Base-by-base conservation (phyloP, 345 rosid genomes). In the Angophora floribunda region DNA sequence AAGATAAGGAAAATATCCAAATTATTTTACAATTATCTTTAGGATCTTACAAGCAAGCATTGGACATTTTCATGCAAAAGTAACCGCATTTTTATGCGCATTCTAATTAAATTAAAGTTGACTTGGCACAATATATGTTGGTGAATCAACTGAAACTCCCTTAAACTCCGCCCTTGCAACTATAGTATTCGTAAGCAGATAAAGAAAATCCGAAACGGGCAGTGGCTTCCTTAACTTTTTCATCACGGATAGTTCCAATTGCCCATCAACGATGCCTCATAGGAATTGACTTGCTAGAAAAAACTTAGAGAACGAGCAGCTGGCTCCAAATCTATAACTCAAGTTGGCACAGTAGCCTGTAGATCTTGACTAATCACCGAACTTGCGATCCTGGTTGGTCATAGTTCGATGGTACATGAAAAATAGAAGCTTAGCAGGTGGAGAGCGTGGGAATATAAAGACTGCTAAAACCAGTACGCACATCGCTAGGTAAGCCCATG, bases 151-250 rank as follows among this genome's bases (percentile, higher is more conserved):
- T 59, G 30, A 24, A 63, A 63, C 2, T 63, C 36, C 30, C 36
- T 63, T n/a, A 36, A 63, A 9, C 41, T 63, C 75, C 19, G 19
- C 1, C 19, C 7, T 19, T 6, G 19, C 19, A 63, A n/a, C 4
- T 28, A 63, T 0, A 0, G 2, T 2, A 63, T 63, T n/a, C n/a
- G 36, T 14, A 2, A 63, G 75, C 19, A 11, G 41, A 63, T n/a
- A 63, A 63, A 63, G 75, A 30, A 65, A 7, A 7, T 5, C 9
- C n/a, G 78, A 65, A 13, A 65, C 19, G 10, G 10, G 32, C 70
- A 13, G 6, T 61, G 32, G 70, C 70, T 61, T 28, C 7, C 16
- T 36, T 12, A 61, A 28, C 16, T n/a, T 26, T 9, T 61, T 61
- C n/a, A 12, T 26, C n/a, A 26, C 16, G 16, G 16, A 30, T 3